These are phyloP conservation scores for Xylaria sp. DNA, from an alignment of 2,329 filamentous ascomycete genomes.

Conservation along the genomic window DNA sequence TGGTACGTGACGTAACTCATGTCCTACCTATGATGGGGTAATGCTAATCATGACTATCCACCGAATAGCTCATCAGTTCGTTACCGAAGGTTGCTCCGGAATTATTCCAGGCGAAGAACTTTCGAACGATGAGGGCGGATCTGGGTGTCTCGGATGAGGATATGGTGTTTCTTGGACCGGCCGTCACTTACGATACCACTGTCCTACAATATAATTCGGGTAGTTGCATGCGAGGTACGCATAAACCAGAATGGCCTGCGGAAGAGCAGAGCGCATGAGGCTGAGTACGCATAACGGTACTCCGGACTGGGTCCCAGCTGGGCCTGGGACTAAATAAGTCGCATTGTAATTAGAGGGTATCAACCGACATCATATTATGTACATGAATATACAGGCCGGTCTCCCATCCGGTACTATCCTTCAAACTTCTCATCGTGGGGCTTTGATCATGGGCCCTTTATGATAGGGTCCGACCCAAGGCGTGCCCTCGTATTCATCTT, in stretches of 20 bases:
- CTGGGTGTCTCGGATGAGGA: constrained; percentile 46
- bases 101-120: constrained; percentile 43
- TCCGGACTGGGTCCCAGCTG: too few species aligned
- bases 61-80: constrained; percentile 36
- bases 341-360: constrained; percentile 23
- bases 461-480: constrained; percentile 39
- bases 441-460: constrained; percentile 34
- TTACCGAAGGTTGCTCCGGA: constrained; percentile 44
- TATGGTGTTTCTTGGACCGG: constrained; percentile 49
- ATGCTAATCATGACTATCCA: constrained; percentile 24
- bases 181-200: constrained; percentile 46
- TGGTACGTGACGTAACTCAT: constrained; percentile 41
- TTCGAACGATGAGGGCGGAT: constrained; percentile 44
- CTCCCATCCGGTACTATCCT: neutral
- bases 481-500: constrained; percentile 34
- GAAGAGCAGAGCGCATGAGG: constrained; percentile 15
- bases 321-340: neutral
- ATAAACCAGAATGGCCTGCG: constrained; percentile 45
- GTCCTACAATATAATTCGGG: constrained; percentile 46
- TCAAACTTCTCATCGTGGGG: constrained; percentile 27
- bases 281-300: neutral
- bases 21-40: neutral
- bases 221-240: constrained; percentile 48
- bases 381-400: constrained; percentile 1
- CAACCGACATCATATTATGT: constrained; percentile 17